Evolutionary conservation across 805 yeast species (phyloP), one percentile per base, ranked within the genome.

Genomic region (Saccharomycopsis olivae): DNA sequence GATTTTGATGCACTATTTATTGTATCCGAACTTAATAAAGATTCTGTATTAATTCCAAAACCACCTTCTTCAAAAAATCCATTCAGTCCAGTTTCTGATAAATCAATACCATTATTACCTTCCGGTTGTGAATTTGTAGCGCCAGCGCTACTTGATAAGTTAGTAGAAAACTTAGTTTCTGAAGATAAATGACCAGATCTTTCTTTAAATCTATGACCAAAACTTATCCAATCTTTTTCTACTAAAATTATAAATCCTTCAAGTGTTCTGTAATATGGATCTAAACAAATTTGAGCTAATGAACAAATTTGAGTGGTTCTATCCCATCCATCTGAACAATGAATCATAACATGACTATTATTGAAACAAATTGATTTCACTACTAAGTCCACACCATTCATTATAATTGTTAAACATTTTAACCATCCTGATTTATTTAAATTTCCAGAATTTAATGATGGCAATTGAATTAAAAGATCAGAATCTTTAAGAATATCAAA

Each of bases 261-360:
- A 2, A 84, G 48, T 0, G 97, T 88, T 48, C 98, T 68, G 58
- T 69, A 92, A 55, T 73, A 85, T 1, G 97, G 96, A 56, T 92
- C 97, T 6, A 88, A 64, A 53, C 95, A 84, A 4, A 92, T 60
- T 58, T 89, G 89, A 18, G 88, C 73, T 46, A 92, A 61, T 2
- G 95, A 79, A 4, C 87, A 70, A 1, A 88, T 73, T 55, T 92
- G 97, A 0, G 96, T 75, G 0, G 98, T 92, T 43, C 98, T 66
- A 55, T 92, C 98, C 98, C 98, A 92, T 1, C 98, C 98, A 62
- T 92, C 98, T 1, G 96, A 86, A 56, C 98, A 92, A 61, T 92
- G 98, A 5, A 92, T 71, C 8, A 92, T 55, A 3, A 89, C 69
- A 56, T 89, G 94, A 15, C 92, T 81, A 47, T 78, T 75, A 57